Evolutionary conservation across 345 rosid genomes (phyloP).

Genomic region (Populus ilicifolia): DNA sequence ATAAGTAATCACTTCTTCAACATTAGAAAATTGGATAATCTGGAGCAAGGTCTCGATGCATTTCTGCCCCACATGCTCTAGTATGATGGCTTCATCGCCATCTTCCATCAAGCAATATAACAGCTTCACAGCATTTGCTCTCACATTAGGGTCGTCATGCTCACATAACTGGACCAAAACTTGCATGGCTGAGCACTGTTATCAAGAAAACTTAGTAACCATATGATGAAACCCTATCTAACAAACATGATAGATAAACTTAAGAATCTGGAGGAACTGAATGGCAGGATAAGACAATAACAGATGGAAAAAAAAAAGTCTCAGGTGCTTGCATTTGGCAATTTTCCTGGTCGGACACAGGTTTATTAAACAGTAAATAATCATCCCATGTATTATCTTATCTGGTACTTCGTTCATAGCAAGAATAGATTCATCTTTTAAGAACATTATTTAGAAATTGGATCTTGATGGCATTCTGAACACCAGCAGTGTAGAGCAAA

Average conservation of each 20-base stretch:
- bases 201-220: constrained; percentile 15
- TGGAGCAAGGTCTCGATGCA: constrained; percentile 41
- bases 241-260: background rate
- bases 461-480: background rate
- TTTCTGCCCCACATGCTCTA: constrained; percentile 44
- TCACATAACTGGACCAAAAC: constrained; percentile 51
- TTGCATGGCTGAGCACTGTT: constrained; percentile 53
- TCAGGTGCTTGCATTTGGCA: background rate
- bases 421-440: background rate
- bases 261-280: background rate
- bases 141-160: constrained; percentile 34
- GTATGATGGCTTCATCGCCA: constrained; percentile 41
- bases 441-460: background rate
- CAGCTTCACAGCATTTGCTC: constrained; percentile 61
- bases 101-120: constrained; percentile 49
- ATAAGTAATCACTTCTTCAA: constrained; percentile 45
- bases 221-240: constrained; percentile 12
- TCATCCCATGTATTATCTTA: background rate
- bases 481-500: background rate
- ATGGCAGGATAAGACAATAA: constrained; percentile 3
- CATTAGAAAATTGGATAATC: constrained; percentile 42
- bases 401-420: background rate
- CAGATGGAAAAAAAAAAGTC: background rate
- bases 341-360: background rate
- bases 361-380: background rate